These are phyloP conservation scores for Neopestalotiopsis sp. DNA, from an alignment of 2,329 filamentous ascomycete species.

Conservation along the genomic window DNA sequence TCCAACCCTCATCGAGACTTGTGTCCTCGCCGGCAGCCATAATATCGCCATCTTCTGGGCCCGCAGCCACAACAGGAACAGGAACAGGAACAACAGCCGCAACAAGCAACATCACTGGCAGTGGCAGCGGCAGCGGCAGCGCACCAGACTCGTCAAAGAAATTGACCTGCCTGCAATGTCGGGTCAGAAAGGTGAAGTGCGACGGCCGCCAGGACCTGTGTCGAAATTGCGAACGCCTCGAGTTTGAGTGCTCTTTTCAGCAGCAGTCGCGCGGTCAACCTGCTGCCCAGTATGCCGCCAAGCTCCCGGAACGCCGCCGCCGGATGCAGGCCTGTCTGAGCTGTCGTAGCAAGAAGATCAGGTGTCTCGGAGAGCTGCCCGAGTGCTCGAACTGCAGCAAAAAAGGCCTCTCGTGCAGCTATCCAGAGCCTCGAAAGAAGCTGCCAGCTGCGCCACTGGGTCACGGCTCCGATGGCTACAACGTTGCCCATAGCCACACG, in stretches of 20 bases:
- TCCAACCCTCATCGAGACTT: neutral
- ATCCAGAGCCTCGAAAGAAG: conserved; percentile 28
- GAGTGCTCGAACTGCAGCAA: conserved; percentile 35
- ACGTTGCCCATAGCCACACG: neutral
- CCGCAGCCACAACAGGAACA: neutral
- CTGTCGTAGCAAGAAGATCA: conserved; percentile 37
- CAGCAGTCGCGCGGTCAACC: conserved; percentile 29
- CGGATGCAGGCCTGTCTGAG: conserved; percentile 38
- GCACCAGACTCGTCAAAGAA: conserved; percentile 12
- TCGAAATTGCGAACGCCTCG: conserved; percentile 39
- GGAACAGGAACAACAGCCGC: neutral
- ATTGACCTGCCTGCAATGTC: conserved; percentile 31
- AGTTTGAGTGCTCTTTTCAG: conserved; percentile 41
- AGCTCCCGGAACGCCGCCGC: conserved; percentile 32
- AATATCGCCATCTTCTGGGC: neutral
- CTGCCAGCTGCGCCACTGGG: conserved; percentile 1
- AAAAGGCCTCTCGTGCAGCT: conserved; percentile 32
- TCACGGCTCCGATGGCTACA: conserved; percentile 10
- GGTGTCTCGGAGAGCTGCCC: conserved; percentile 37
- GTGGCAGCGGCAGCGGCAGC: neutral
- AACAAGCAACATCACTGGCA: neutral
- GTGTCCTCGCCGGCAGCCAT: neutral
- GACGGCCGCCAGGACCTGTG: conserved; percentile 38
- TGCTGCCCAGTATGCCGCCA: conserved; percentile 30
- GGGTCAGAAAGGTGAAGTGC: conserved; percentile 32